Percentiles rank a stretch among this genome's conserved stretches.
phyloP scores from a whole-genome alignment of 2,329 filamentous ascomycete species.

The Blastomyces gilchristii region DNA sequence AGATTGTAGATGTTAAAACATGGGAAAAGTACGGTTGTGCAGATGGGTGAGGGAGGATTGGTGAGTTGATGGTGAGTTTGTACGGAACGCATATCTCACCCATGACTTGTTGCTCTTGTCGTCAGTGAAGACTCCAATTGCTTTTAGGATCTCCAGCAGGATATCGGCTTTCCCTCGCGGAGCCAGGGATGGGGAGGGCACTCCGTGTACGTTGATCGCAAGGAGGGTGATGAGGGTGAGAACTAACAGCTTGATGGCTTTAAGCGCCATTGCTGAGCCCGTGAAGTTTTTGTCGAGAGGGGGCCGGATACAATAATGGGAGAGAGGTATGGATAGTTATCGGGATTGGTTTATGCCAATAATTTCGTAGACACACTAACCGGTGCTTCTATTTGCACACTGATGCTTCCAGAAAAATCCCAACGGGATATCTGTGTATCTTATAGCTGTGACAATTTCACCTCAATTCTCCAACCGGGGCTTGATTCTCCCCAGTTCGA shows the following conservation, averaged over 20 bases:
- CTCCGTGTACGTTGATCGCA: background rate
- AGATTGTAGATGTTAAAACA: no score
- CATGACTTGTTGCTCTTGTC: background rate
- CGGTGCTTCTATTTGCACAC: background rate
- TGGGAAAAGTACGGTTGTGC: no score
- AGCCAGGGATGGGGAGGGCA: background rate
- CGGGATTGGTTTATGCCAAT: background rate
- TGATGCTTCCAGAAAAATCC: background rate
- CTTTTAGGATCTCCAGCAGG: background rate
- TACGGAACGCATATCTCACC: background rate
- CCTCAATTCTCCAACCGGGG: background rate
- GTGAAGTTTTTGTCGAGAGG: background rate
- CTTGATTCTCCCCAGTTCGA: background rate
- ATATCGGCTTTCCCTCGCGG: background rate
- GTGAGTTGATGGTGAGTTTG: background rate
- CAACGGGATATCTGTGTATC: background rate
- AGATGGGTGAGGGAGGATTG: no score
- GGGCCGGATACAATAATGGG: no score
- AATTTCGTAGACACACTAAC: background rate
- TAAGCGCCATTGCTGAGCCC: background rate
- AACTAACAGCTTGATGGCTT: background rate
- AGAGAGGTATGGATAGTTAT: no score
- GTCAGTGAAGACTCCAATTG: background rate
- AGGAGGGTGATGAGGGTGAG: background rate
- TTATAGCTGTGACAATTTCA: background rate